A percentile compares a stretch with the other conserved stretches of the same genome.
These are phyloP conservation scores for Apophysomyces trapeziformis DNA, from an alignment of 371 early-diverging fungal species.

Conservation along the genomic window DNA sequence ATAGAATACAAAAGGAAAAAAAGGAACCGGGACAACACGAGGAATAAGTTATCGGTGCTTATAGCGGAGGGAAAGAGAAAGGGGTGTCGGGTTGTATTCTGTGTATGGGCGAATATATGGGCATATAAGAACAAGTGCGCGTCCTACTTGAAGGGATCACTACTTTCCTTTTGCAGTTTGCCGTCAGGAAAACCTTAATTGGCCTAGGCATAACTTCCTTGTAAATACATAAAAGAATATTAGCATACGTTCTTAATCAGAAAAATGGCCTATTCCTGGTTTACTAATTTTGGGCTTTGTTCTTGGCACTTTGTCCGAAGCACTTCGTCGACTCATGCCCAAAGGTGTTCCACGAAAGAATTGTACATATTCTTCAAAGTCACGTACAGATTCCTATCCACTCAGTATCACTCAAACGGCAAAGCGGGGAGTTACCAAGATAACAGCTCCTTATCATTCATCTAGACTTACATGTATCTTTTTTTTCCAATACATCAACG, in stretches of 20 bases:
- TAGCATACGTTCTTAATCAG: no score
- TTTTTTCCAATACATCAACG: no score
- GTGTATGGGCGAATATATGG: neutral
- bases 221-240: no score
- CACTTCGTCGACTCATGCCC: no score
- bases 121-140: neutral
- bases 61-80: constrained; percentile 5
- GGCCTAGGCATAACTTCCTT: neutral
- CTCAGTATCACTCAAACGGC: neutral
- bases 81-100: neutral
- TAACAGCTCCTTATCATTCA: no score
- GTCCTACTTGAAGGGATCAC: neutral
- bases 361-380: neutral
- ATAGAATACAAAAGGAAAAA: constrained; percentile 3
- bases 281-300: no score
- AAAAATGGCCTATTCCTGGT: no score
- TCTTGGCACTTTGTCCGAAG: no score
- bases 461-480: no score
- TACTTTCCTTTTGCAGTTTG: neutral
- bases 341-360: no score
- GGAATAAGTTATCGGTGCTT: constrained; percentile 1
- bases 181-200: neutral
- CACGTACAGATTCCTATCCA: neutral
- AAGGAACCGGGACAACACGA: constrained; percentile 6
- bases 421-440: neutral